Base-by-base conservation (phyloP, 2,329 filamentous ascomycete species). In the Colletotrichum magnum region DNA sequence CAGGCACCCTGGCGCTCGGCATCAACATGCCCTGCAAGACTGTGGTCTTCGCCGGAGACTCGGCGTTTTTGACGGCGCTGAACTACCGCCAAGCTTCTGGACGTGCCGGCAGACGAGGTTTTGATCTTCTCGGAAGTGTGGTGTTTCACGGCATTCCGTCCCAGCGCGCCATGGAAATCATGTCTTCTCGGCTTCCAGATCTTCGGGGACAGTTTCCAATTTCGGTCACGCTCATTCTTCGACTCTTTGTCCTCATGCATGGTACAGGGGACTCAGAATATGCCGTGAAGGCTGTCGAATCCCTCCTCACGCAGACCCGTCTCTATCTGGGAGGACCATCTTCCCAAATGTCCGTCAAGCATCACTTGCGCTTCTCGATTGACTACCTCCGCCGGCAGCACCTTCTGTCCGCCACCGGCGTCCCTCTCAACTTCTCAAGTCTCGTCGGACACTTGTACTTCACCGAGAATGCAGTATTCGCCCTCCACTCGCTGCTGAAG, bases 21-120 rank as follows among this genome's bases (percentile, higher is more conserved):
- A 92, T 95, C 81, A 95, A 94, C 74, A 93, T 94, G 91, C 93
- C 93, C 10, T 95, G 92, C 77, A 93, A 93, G 77, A 95, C 93
- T 1, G 92, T 94, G 0, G 88, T 94, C 1, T 95, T 95, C 77
- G 86, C 85, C 16, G 92, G 92, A 0, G 92, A 95, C 76, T 93
- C 90, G 0, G 84, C 93, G 3, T 94, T 88, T 75, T 80, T 95
- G 51, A 94, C 92, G 0, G 88, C 92, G 0, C 86, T 95, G 59
- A 94, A 93, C 76, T 95, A 92, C 77, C 88, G 92, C 9, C 93
- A 95, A 77, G 92, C 89, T 7, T 89, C 92, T 65, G 93, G 93
- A 79, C 90, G 93, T 84, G 91, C 93, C 39, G 93, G 93, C 72
- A 90, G 93, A 78, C 88, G 93, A 81, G 93, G 93, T 1, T 95